Evolutionary conservation across 805 yeast genomes (phyloP).

Genomic region (Metschnikowia similis): DNA sequence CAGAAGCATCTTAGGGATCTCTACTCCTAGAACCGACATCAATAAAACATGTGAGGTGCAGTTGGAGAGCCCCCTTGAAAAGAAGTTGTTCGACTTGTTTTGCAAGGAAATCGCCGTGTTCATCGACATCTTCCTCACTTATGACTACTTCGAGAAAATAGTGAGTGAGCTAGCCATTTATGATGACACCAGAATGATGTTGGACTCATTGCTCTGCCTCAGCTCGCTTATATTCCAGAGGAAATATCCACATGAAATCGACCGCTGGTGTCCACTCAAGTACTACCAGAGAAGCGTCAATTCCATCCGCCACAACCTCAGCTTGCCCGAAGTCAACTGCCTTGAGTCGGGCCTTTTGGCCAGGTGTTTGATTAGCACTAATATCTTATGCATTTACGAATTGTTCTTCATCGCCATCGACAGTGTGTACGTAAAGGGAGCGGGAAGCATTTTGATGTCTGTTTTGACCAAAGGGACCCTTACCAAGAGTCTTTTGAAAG

Average conservation of each 20-base stretch:
- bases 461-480: conserved; percentile 20
- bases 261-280: conserved; percentile 29
- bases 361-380: conserved; percentile 36
- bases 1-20: conserved; percentile 20
- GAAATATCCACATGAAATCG: conserved; percentile 25
- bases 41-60: conserved; percentile 8
- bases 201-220: conserved; percentile 33
- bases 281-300: conserved; percentile 35
- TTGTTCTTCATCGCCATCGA: conserved; percentile 36
- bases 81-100: conserved; percentile 31
- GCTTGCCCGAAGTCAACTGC: conserved; percentile 21
- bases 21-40: conserved; percentile 10
- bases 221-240: conserved; percentile 34
- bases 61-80: conserved; percentile 22
- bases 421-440: conserved; percentile 36
- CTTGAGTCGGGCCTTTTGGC: conserved; percentile 27
- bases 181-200: conserved; percentile 37
- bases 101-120: conserved; percentile 25
- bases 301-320: conserved; percentile 29
- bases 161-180: conserved; percentile 34
- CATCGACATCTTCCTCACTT: conserved; percentile 31
- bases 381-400: conserved; percentile 35
- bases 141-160: conserved; percentile 26
- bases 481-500: conserved; percentile 20
- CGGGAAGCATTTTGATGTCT: conserved; percentile 29